A percentile compares a stretch with the other conserved stretches of the same genome.
phyloP scores from a whole-genome alignment of 768 basidiomycete genomes.

The Amanita phalloides region DNA sequence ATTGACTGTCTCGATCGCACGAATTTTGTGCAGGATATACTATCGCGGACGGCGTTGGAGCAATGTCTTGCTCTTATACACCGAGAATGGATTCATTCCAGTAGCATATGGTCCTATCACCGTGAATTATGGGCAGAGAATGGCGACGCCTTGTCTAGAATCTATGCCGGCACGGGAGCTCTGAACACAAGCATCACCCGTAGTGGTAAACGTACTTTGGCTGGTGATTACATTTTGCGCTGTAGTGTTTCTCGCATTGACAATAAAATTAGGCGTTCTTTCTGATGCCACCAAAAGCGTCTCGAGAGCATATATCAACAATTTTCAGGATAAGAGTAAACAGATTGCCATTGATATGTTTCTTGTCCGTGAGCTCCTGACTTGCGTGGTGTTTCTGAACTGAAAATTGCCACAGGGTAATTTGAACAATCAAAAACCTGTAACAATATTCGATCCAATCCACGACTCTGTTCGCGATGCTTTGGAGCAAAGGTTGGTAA shows the following conservation, averaged over 20 bases:
- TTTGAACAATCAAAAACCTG: slow-evolving; percentile 75
- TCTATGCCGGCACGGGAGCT: slow-evolving; percentile 91
- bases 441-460: slow-evolving; percentile 89
- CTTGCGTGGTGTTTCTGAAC: not conserved
- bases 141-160: slow-evolving; percentile 84
- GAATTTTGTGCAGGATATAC: slow-evolving; percentile 93
- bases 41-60: slow-evolving; percentile 74
- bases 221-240: slow-evolving; percentile 33
- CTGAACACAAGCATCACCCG: slow-evolving; percentile 95
- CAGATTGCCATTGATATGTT: slow-evolving; percentile 94
- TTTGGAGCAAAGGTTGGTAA: slow-evolving; percentile 51
- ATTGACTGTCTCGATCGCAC: slow-evolving; percentile 95
- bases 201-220: slow-evolving; percentile 88
- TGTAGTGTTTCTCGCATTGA: slow-evolving; percentile 2
- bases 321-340: slow-evolving; percentile 93
- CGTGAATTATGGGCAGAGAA: slow-evolving; percentile 97
- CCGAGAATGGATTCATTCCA: slow-evolving; percentile 63
- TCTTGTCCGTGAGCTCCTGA: slow-evolving; percentile 44
- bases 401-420: slow-evolving; percentile 65
- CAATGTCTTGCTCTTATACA: slow-evolving; percentile 74
- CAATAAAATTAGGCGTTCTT: slow-evolving; percentile 50
- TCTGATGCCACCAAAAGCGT: slow-evolving; percentile 97
- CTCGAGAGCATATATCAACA: slow-evolving; percentile 93
- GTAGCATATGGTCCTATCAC: slow-evolving; percentile 74
- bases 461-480: slow-evolving; percentile 76